phyloP scores from a whole-genome alignment of 139 green algal genomes.

The Tetraselmis striata region DNA sequence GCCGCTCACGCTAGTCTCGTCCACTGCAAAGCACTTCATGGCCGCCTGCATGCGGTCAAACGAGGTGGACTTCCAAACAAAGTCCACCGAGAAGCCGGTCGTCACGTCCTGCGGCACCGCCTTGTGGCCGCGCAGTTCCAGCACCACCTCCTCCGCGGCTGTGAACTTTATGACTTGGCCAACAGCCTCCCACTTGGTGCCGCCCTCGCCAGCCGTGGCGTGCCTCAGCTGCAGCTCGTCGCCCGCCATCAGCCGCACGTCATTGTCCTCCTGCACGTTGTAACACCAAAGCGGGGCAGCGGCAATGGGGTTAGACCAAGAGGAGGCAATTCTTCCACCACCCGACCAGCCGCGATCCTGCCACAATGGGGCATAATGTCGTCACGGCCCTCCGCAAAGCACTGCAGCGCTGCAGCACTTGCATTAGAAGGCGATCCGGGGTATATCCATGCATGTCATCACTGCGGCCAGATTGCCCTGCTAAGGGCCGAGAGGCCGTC shows the following conservation, averaged over 20 bases:
- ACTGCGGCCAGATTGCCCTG: no score
- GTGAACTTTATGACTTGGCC: conserved; percentile 75
- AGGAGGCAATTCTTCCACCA: no score
- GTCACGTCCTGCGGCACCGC: conserved; percentile 63
- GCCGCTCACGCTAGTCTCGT: conserved; percentile 73
- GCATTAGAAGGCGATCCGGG: no score
- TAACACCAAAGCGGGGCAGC: not conserved
- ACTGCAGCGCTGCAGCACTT: no score
- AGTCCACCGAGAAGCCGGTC: conserved; percentile 80
- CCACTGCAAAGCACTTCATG: conserved; percentile 78
- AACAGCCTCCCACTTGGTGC: conserved; percentile 56
- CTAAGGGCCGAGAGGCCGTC: no score
- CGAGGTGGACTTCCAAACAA: conserved; percentile 85
- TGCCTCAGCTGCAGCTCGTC: conserved; percentile 89
- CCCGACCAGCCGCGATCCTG: no score
- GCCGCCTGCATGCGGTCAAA: conserved; percentile 91
- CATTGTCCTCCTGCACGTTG: conserved; percentile 46
- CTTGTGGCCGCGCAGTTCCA: conserved; percentile 63
- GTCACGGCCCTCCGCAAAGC: no score
- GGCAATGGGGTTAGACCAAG: no score
- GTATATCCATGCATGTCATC: no score
- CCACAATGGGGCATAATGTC: no score
- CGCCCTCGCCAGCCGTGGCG: conserved; percentile 37
- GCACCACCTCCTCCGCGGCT: conserved; percentile 65
- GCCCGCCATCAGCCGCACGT: conserved; percentile 66